These are phyloP conservation scores for Mycena amicta DNA, from an alignment of 768 basidiomycete species.

Conservation along the genomic window DNA sequence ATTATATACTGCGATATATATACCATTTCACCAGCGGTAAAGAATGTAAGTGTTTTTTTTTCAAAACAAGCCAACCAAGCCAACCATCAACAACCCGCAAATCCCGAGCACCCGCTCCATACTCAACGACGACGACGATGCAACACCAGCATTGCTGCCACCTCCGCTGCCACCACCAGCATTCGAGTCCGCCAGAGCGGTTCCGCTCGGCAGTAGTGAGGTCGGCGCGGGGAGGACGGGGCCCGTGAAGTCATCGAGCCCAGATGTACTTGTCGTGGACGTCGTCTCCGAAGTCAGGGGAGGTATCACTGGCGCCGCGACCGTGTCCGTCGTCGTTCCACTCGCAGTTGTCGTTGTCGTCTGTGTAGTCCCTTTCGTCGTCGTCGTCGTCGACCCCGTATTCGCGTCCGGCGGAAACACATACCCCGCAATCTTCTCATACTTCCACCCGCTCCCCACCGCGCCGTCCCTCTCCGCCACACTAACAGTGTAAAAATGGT, in stretches of 20 bases:
- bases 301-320: no score
- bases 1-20: no score
- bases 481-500: conserved; percentile 6
- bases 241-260: not conserved
- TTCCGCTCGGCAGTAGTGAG: not conserved
- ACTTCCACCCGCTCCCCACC: conserved; percentile 1
- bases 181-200: not conserved
- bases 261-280: not conserved
- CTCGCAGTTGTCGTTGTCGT: not conserved
- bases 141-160: not conserved
- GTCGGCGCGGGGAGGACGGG: not conserved
- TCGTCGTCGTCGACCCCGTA: not conserved
- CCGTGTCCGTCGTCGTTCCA: no score
- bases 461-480: conserved; percentile 1
- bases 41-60: no score
- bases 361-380: not conserved
- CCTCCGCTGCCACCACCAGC: no score
- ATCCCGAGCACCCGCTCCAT: not conserved
- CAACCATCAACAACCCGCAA: not conserved
- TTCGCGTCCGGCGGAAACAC: not conserved
- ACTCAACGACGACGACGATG: not conserved
- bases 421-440: conserved; percentile 8
- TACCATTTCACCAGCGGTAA: no score
- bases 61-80: not conserved
- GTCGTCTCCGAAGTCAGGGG: not conserved